Evolutionary conservation across 345 rosid species (phyloP).

Genomic region (Ceriops tagal): DNA sequence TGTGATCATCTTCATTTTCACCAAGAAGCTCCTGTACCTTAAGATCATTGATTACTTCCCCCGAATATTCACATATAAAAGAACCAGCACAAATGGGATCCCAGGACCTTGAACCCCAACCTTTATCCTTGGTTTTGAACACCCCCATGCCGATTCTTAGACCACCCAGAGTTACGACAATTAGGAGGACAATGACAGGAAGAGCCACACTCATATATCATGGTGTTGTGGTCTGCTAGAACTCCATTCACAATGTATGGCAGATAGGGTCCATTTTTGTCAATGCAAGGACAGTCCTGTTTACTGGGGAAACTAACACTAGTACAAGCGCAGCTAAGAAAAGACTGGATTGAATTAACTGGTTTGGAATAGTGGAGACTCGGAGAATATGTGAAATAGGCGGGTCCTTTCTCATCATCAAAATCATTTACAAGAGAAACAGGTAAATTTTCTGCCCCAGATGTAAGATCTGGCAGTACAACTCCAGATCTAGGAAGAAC

Average conservation of each 20-base stretch:
- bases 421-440: constrained; percentile 79
- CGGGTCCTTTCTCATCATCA: constrained; percentile 75
- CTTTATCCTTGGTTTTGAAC: constrained; percentile 70
- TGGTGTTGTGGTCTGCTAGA: constrained; percentile 55
- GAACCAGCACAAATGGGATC: constrained; percentile 39
- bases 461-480: constrained; percentile 68
- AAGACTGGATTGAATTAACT: constrained; percentile 39
- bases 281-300: constrained; percentile 53
- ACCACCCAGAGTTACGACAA: constrained; percentile 74
- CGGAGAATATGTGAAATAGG: constrained; percentile 57
- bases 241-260: constrained; percentile 61
- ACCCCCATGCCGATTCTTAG: constrained; percentile 63
- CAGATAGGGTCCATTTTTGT: constrained; percentile 59
- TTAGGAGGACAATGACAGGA: constrained; percentile 60
- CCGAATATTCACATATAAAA: constrained; percentile 81
- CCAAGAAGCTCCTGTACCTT: constrained; percentile 26
- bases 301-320: constrained; percentile 66
- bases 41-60: constrained; percentile 59
- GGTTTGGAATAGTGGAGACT: constrained; percentile 45
- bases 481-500: constrained; percentile 51
- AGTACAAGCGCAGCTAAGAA: constrained; percentile 50
- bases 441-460: constrained; percentile 62
- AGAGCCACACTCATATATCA: constrained; percentile 77
- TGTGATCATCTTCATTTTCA: constrained; percentile 42
- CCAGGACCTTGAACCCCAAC: constrained; percentile 53